These are phyloP conservation scores for Hypoxylon trugodes DNA, from an alignment of 495 filamentous ascomycete genomes.

Conservation along the genomic window DNA sequence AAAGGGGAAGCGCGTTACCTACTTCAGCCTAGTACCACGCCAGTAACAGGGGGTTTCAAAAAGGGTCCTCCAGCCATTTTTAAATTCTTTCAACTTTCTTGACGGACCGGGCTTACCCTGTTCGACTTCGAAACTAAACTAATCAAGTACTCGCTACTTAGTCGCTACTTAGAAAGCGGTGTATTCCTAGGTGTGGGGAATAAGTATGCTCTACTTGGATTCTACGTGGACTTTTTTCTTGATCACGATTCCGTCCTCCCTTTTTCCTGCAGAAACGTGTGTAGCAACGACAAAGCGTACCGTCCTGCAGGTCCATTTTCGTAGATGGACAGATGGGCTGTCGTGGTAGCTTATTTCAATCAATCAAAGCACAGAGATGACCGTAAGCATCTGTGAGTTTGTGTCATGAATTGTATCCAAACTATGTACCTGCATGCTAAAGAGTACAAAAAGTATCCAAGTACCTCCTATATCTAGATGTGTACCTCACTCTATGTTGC, in stretches of 20 bases:
- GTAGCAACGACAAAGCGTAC: constrained; percentile 22
- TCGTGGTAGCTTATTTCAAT: constrained; percentile 21
- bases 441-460: constrained; percentile 9
- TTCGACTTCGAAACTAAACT: constrained; percentile 24
- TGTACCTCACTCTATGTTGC: constrained; percentile 7
- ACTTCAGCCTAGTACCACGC: constrained; percentile 23
- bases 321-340: constrained; percentile 24
- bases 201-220: constrained; percentile 9
- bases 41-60: constrained; percentile 10
- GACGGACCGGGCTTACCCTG: constrained; percentile 24
- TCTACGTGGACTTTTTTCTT: not conserved
- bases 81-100: constrained; percentile 24
- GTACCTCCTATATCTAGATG: no score
- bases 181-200: not conserved
- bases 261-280: constrained; percentile 37
- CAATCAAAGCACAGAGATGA: constrained; percentile 24
- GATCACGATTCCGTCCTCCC: constrained; percentile 20
- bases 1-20: constrained; percentile 43
- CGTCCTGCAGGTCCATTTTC: constrained; percentile 30
- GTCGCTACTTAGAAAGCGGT: constrained; percentile 9
- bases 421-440: constrained; percentile 35
- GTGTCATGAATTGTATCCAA: constrained; percentile 18
- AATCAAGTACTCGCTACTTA: constrained; percentile 16
- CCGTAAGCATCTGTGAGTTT: constrained; percentile 5
- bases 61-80: constrained; percentile 35